These are phyloP conservation scores for Lactarius hengduanensis DNA, from an alignment of 768 basidiomycete species.

Conservation along the genomic window DNA sequence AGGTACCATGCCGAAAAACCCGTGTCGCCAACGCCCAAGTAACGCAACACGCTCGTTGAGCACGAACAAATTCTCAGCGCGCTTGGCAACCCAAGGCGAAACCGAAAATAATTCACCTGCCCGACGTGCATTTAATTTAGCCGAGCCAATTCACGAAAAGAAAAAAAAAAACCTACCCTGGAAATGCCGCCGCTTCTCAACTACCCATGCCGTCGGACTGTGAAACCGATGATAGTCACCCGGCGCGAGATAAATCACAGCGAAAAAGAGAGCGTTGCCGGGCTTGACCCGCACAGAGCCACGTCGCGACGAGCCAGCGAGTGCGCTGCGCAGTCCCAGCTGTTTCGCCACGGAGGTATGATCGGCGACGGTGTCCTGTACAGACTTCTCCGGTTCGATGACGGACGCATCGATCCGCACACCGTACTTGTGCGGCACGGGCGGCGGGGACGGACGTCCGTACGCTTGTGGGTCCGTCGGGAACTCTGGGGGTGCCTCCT, in stretches of 20 bases:
- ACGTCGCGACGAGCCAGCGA: conserved; percentile 39
- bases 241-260: conserved; percentile 96
- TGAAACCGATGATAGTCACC: conserved; percentile 99
- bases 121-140: neutral
- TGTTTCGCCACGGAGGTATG: conserved; percentile 70
- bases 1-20: conserved; percentile 96
- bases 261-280: conserved; percentile 85
- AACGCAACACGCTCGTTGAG: conserved; percentile 98
- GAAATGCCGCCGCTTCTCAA: conserved; percentile 93
- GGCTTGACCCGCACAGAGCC: conserved; percentile 49
- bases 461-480: conserved; percentile 26
- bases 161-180: conserved; percentile 55
- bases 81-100: conserved; percentile 92
- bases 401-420: conserved; percentile 76
- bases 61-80: conserved; percentile 90
- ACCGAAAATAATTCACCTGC: conserved; percentile 93
- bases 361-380: conserved; percentile 59
- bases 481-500: conserved; percentile 26
- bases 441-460: conserved; percentile 34
- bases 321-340: conserved; percentile 55
- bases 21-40: conserved; percentile 90
- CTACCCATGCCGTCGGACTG: conserved; percentile 94
- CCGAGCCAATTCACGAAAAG: neutral
- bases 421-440: conserved; percentile 52
- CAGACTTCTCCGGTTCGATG: conserved; percentile 49